Percentiles rank a stretch among this genome's conserved stretches.
These are phyloP conservation scores for Suillus plorans DNA, from an alignment of 768 basidiomycete genomes.

Conservation along the genomic window DNA sequence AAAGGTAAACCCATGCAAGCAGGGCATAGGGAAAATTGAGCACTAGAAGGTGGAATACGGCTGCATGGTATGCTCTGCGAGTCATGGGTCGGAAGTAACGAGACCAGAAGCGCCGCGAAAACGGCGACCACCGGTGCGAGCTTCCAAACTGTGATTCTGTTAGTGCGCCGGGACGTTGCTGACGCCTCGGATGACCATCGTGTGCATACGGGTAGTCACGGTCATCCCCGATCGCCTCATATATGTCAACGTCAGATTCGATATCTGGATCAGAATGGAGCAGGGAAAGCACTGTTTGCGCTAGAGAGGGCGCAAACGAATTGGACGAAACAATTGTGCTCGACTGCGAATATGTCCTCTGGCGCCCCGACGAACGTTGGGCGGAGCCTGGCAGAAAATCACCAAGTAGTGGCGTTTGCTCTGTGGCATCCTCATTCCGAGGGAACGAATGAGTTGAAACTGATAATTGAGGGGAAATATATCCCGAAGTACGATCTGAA, in stretches of 20 bases:
- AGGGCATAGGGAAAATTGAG: slow-evolving; percentile 81
- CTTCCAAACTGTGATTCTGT: slow-evolving; percentile 1
- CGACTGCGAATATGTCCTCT: slow-evolving; percentile 57
- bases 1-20: slow-evolving; percentile 75
- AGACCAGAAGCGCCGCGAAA: slow-evolving; percentile 41
- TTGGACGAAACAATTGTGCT: slow-evolving; percentile 46
- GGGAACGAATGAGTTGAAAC: slow-evolving; percentile 27
- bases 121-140: slow-evolving; percentile 9
- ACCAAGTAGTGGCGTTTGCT: slow-evolving; percentile 49
- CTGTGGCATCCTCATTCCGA: slow-evolving; percentile 34
- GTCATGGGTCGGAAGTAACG: slow-evolving; percentile 66
- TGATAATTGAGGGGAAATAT: slow-evolving; percentile 16
- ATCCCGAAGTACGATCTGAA: slow-evolving; percentile 36
- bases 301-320: slow-evolving; percentile 62
- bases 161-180: slow-evolving; percentile 6
- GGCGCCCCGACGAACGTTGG: slow-evolving; percentile 33
- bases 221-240: slow-evolving; percentile 20
- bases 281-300: slow-evolving; percentile 69
- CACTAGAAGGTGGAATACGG: slow-evolving; percentile 67
- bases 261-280: slow-evolving; percentile 53
- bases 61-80: slow-evolving; percentile 56
- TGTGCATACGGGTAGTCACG: slow-evolving; percentile 23
- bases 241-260: slow-evolving; percentile 39
- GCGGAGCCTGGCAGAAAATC: slow-evolving; percentile 23
- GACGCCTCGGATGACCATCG: slow-evolving; percentile 3